Conservation (phyloP, 164 flowering plant species). For the Euptelea pleiosperma region DNA sequence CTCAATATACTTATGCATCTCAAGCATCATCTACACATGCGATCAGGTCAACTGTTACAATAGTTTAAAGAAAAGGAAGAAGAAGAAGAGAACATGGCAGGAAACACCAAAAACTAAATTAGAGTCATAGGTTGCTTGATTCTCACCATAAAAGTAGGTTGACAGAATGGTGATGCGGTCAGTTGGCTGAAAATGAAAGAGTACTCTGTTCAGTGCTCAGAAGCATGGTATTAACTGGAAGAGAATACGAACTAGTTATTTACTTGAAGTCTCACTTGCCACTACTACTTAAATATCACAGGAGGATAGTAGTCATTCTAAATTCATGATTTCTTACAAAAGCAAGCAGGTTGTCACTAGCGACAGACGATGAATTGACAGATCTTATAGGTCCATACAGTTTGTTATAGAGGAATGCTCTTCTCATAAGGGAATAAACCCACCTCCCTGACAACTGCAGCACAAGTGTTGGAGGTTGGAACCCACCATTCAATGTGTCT, state of each 20-base stretch:
- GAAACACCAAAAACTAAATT: neutral
- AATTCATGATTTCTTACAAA: neutral
- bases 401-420: too few species aligned
- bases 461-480: too few species aligned
- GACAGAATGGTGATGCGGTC: constrained; percentile 87
- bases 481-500: too few species aligned
- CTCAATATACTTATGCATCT: neutral
- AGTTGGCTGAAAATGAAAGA: constrained; percentile 56
- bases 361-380: too few species aligned
- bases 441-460: too few species aligned
- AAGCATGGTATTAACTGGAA: neutral
- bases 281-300: too few species aligned
- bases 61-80: neutral
- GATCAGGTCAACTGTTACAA: neutral
- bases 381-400: too few species aligned
- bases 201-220: constrained; percentile 4
- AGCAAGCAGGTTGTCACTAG: too few species aligned
- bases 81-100: neutral
- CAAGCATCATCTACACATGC: neutral
- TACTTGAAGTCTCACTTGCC: neutral
- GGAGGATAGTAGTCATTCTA: neutral
- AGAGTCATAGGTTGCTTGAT: neutral
- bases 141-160: constrained; percentile 87
- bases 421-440: too few species aligned
- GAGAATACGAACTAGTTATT: neutral